Base-by-base conservation (phyloP, 139 green algal genomes). In the Chlamydomonas sp. region DNA sequence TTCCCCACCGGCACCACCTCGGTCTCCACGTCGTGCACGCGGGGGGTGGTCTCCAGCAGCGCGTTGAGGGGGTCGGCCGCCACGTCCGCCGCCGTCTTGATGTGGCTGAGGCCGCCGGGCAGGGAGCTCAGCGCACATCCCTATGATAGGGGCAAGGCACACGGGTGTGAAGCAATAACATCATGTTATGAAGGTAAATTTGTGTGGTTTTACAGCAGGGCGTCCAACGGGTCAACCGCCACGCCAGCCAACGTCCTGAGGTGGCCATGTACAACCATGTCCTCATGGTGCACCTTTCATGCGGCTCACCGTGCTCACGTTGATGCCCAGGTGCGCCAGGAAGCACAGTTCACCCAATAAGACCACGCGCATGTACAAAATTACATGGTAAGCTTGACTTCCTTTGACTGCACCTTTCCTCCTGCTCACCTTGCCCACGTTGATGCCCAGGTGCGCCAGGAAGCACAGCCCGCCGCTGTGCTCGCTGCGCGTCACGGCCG, bases 361-460 rank as follows among this genome's bases (percentile, higher is more conserved):
- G 73, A 84, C 63, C 0, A 61, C 74, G 7, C 80, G 73, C 59
- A 5, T 6, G 61, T 10, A 20, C 78, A 49, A 49, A 49, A 2
- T 12, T 49, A 63, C 2, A 7, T 31, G 63, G 12, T 5, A 4
- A 63, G 57, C 83, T 62, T 20, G 72, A 87, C 14, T 58, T 16
- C 77, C 59, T 4, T 16, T 1, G 60, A 4, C 15, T 18, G 10
- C n/a, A 57, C 49, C 64, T 71, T 14, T 9, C 10, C 58, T n/a
- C 12, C 62, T 5, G 63, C 83, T 18, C 64, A 88, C 91, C 66
- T 80, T 67, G 57, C 91, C 91, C 14, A 94, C 84, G 60, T 84
- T 82, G 63, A 94, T 91, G n/a, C 91, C 91, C 64, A 94, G 91
- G 61, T 94, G 92, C n/a, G 91, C 84, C 67, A 94, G 89, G 72